Evolutionary conservation across 1,284 basidiomycete genomes (phyloP).

Genomic region (Wallemia ichthyophaga): DNA sequence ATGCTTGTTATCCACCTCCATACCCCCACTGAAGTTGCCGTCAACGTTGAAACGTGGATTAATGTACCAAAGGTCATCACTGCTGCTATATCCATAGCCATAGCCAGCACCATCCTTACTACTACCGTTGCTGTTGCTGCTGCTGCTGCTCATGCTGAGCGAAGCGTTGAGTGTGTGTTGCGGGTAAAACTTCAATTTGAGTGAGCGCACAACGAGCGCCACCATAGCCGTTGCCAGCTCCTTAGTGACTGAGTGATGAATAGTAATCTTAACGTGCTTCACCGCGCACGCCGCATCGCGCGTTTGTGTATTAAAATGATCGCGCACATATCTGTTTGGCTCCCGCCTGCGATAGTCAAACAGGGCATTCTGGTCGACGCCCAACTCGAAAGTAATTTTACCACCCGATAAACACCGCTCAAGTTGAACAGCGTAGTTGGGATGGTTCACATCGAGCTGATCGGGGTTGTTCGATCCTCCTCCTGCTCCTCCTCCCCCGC

Average conservation of each 20-base stretch:
- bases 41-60: not conserved
- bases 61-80: not conserved
- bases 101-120: too few species aligned
- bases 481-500: too few species aligned
- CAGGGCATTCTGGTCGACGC: conserved; percentile 2
- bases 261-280: not conserved
- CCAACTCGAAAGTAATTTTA: conserved; percentile 4
- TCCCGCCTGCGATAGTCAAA: not conserved
- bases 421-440: not conserved
- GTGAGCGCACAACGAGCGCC: conserved; percentile 4
- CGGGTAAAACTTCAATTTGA: conserved; percentile 1
- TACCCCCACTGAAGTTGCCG: too few species aligned
- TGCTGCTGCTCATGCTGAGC: too few species aligned
- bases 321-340: conserved; percentile 5
- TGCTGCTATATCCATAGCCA: too few species aligned
- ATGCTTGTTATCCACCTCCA: too few species aligned
- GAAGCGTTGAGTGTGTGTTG: too few species aligned
- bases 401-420: conserved; percentile 1
- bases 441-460: not conserved
- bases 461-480: not conserved
- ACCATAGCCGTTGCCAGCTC: conserved; percentile 5
- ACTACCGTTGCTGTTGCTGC: too few species aligned
- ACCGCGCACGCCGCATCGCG: not conserved
- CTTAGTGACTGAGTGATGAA: conserved; percentile 4
- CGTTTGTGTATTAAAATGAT: not conserved